Evolutionary conservation across 2,329 filamentous ascomycete species (phyloP), one percentile per base, ranked within the genome.

Genomic region (Triangularia setosa): DNA sequence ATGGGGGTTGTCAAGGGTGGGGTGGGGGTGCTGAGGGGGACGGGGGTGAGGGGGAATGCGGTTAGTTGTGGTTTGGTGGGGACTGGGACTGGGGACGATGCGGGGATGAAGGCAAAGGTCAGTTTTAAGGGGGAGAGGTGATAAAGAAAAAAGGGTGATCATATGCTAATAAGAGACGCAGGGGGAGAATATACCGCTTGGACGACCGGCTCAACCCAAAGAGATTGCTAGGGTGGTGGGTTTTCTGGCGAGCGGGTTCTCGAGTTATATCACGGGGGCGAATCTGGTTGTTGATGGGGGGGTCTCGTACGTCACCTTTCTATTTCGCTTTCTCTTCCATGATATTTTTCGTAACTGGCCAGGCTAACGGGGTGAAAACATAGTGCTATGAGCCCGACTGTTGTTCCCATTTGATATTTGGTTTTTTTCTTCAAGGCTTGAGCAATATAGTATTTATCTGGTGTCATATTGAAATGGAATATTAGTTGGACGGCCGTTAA

Each of bases 211-310:
- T 0, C 72, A 80, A 18, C 83, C 85, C 0, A 80, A 82, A 59
- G 86, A 88, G 71, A 83, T 89, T 9, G 86, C 80, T 0, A 75
- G 83, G 35, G 85, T 87, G 2, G 85, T 83, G 0, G 86, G 86
- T 0, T 89, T 89, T 71, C 75, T 89, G 67, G 85, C 86, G 2
- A 85, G 81, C 73, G 84, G 84, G 0, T 88, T 89, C 73, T 85
- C 83, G 66, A 84, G 80, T 63, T 88, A 88, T 73, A 79, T 88
- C 53, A 88, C 83, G 0, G 86, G 86, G 1, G 79, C 83, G 1
- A 88, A 88, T 71, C 73, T 88, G 69, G 80, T 87, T 14, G 85
- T 88, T 14, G 86, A 88, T 75, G 86, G 85, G 3, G 86, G 86
- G 7, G 82, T 83, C 21, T 75, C 74, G 75, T 76, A 64, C 73